Base-by-base conservation (phyloP, 1,284 basidiomycete species). In the Mycosarcoma maydis region DNA sequence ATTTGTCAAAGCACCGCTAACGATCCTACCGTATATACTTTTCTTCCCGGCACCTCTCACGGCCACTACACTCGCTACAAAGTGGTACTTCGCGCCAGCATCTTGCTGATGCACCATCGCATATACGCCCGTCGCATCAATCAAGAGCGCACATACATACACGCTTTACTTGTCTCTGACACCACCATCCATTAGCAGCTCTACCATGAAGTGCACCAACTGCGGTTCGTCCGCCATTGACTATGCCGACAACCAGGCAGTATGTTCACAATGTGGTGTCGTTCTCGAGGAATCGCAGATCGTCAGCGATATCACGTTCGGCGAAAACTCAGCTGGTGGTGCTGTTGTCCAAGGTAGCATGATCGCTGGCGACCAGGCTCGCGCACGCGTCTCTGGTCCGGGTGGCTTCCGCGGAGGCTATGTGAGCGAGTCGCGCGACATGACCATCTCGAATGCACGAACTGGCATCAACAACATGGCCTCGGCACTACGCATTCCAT, bases 331-430 rank as follows among this genome's bases (percentile, higher is more conserved):
- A 7, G 88, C 88, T 40, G 96, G 96, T 27, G 92, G 93, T 11
- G 93, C 95, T 1, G 92, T 96, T 84, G 94, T 97, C 0, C 92
- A 95, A 80, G 96, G 96, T 17, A 90, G 91, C 14, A 96, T 92
- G 79, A 91, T 99, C n/a, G 91, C 88, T 1, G 90, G 92, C 74
- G 90, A 92, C 58, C 89, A 93, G 52, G 94, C 94, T 19, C 64
- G 78, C 19, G 73, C 77, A 16, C 71, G 78, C 8, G 75, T 75
- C 5, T 60, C 72, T 10, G 78, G 77, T 14, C 78, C 78, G 10
- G 72, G 73, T 20, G 72, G 79, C 16, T 80, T 78, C 45, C 68
- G 78, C 23, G 75, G 75, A 8, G 73, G 77, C 54, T 77, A 72
- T 20, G 77, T 73, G 22, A 78, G 77, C 37, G 79, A 78, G 43